phyloP scores from a whole-genome alignment of 108 stramenopile species.

The Seminavis robusta region DNA sequence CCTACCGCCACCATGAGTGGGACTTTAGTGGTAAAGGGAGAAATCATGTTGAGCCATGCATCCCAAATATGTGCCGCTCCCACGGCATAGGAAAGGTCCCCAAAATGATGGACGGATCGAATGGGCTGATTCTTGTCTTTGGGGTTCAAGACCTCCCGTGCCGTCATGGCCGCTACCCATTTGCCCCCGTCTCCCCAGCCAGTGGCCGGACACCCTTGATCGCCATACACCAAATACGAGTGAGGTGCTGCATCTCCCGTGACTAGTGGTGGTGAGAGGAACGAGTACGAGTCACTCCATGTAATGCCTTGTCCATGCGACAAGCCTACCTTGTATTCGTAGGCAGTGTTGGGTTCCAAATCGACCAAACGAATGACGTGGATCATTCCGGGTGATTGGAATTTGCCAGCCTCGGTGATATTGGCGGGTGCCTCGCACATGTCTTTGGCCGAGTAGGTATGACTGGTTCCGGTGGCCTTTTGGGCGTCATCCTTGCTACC shows the following conservation, averaged over 20 bases:
- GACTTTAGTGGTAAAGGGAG: constrained; percentile 57
- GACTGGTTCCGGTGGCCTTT: constrained; percentile 23
- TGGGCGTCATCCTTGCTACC: background rate
- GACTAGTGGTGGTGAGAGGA: constrained; percentile 15
- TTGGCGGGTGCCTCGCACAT: constrained; percentile 75
- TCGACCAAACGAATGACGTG: constrained; percentile 44
- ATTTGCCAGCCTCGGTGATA: constrained; percentile 42
- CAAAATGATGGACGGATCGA: constrained; percentile 63
- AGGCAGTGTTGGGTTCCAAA: constrained; percentile 42
- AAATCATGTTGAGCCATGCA: constrained; percentile 65
- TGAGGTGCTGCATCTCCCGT: constrained; percentile 10
- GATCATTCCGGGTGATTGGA: constrained; percentile 51
- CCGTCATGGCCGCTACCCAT: constrained; percentile 25
- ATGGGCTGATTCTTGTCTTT: constrained; percentile 7
- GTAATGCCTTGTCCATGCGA: constrained; percentile 15
- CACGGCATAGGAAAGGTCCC: constrained; percentile 61
- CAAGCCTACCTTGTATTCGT: constrained; percentile 59
- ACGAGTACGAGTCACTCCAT: constrained; percentile 29
- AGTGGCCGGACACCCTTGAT: constrained; percentile 47
- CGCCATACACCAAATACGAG: constrained; percentile 61
- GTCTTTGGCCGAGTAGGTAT: constrained; percentile 57
- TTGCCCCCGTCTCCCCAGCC: constrained; percentile 16
- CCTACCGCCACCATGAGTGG: constrained; percentile 80
- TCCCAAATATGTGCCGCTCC: constrained; percentile 76
- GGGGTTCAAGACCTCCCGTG: constrained; percentile 29